These are phyloP conservation scores for Brasilioporus rufonigricans DNA, from an alignment of 768 basidiomycete species.

Conservation along the genomic window DNA sequence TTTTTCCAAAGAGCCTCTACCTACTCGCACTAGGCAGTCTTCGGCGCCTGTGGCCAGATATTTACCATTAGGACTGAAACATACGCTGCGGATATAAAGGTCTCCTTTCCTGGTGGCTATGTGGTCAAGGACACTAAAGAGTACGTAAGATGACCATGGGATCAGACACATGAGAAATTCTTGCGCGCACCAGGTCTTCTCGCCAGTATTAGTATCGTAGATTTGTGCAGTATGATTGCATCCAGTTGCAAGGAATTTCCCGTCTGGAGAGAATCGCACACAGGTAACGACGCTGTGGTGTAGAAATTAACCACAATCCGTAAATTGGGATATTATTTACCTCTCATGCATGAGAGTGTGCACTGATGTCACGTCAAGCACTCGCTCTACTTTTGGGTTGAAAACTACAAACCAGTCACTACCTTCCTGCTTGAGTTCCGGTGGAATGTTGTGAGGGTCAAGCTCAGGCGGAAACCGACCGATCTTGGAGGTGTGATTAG, in stretches of 20 bases:
- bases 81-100: conserved; percentile 86
- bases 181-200: conserved; percentile 75
- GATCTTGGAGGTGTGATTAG: conserved; percentile 27
- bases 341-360: conserved; percentile 90
- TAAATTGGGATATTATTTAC: conserved; percentile 38
- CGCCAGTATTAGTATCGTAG: conserved; percentile 86
- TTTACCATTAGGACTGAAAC: conserved; percentile 73
- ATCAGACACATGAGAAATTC: not conserved
- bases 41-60: conserved; percentile 81
- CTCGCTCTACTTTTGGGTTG: conserved; percentile 75
- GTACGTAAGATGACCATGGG: conserved; percentile 8
- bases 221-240: conserved; percentile 97
- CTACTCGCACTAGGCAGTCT: conserved; percentile 86
- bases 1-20: conserved; percentile 16
- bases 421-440: conserved; percentile 56
- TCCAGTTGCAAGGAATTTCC: conserved; percentile 89
- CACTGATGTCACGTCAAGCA: conserved; percentile 74
- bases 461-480: conserved; percentile 36
- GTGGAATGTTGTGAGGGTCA: conserved; percentile 33
- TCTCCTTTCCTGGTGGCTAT: conserved; percentile 76
- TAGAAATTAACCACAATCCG: conserved; percentile 7
- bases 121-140: conserved; percentile 68
- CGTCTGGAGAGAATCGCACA: conserved; percentile 92
- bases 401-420: conserved; percentile 88
- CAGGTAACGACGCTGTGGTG: conserved; percentile 73